Evolutionary conservation across 345 rosid genomes (phyloP), one percentile per base, ranked within the genome.

Genomic region (Eucalyptus viminalis): DNA sequence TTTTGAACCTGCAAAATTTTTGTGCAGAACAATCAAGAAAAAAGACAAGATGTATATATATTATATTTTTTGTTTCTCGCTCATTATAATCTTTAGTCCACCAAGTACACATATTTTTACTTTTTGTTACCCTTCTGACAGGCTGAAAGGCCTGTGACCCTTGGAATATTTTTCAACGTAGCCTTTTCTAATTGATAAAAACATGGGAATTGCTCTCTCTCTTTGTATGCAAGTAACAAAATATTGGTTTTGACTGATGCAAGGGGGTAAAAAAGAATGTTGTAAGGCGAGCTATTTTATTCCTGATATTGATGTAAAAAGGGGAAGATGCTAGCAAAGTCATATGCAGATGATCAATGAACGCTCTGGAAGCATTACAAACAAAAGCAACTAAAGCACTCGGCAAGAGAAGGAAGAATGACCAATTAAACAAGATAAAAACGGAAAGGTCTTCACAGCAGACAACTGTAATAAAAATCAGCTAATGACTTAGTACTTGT

Each of bases 1-100:
- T 97, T 97, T 88, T 94, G 96, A 92, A 97, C 91, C 98, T 97
- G 94, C 92, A 89, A 22, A 87, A 24, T 24, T 49, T 69, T 8
- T 34, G 56, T 80, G 24, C 45, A 49, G 50, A 45, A n/a, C 51
- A 14, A 86, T 60, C 43, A 49, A 62, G 65, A 47, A 62, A 54
- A 60, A 37, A 13, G 14, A 60, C 80, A 47, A 13, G 24, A 31
- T 47, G 13, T 9, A 19, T 53, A 19, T 53, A 34, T 53, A 11
- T 50, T 43, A 10, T 45, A 15, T 14, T 54, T 54, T 60, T 11
- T 7, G 69, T 51, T 86, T 13, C 69, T 12, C 10, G 31, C 60
- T 54, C 17, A 25, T 21, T 31, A 34, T 54, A 60, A 54, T 34
- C 34, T 34, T 4, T 86, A 72, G 81, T 72, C 81, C 2, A 72